phyloP scores from a whole-genome alignment of 2,329 filamentous ascomycete species.

The Fusarium sp. region DNA sequence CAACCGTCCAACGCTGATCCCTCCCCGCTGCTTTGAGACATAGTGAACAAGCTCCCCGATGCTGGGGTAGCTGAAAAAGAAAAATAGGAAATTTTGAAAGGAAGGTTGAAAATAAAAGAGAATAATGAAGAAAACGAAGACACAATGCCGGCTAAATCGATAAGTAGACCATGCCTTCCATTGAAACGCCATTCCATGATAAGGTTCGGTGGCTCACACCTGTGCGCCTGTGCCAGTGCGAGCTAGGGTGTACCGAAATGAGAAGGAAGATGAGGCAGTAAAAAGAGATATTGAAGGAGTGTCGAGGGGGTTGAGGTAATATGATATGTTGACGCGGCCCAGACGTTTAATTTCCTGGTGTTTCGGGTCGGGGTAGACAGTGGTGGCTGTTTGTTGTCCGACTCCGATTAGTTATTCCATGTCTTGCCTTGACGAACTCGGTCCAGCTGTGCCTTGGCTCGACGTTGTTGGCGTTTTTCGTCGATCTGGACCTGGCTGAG shows the following conservation, averaged over 20 bases:
- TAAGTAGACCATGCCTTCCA: constrained; percentile 42
- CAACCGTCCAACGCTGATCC: constrained; percentile 39
- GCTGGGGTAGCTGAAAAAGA: constrained; percentile 23
- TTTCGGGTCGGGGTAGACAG: constrained; percentile 17
- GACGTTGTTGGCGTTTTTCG: constrained; percentile 76
- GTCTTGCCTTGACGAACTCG: constrained; percentile 48
- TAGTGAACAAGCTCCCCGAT: constrained; percentile 27
- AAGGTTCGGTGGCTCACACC: constrained; percentile 34
- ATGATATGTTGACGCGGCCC: constrained; percentile 1
- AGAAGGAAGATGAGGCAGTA: constrained; percentile 16
- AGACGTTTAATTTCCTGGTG: constrained; percentile 15
- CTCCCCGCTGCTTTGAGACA: constrained; percentile 37
- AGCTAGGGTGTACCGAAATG: constrained; percentile 31
- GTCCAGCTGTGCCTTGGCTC: constrained; percentile 64
- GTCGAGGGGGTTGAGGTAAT: constrained; percentile 8
- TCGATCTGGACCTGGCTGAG: constrained; percentile 87
- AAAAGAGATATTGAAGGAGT: constrained; percentile 27
- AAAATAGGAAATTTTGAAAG: constrained; percentile 18
- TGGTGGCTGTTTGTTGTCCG: constrained; percentile 52
- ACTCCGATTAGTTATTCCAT: constrained; percentile 48
- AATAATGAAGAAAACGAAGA: constrained; percentile 38
- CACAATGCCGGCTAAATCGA: constrained; percentile 43
- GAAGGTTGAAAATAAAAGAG: constrained; percentile 22
- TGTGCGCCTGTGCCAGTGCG: constrained; percentile 19
- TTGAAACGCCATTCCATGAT: constrained; percentile 48